These are phyloP conservation scores for Dioscorea dumetorum DNA, from an alignment of 106 monocot genomes.

Conservation along the genomic window DNA sequence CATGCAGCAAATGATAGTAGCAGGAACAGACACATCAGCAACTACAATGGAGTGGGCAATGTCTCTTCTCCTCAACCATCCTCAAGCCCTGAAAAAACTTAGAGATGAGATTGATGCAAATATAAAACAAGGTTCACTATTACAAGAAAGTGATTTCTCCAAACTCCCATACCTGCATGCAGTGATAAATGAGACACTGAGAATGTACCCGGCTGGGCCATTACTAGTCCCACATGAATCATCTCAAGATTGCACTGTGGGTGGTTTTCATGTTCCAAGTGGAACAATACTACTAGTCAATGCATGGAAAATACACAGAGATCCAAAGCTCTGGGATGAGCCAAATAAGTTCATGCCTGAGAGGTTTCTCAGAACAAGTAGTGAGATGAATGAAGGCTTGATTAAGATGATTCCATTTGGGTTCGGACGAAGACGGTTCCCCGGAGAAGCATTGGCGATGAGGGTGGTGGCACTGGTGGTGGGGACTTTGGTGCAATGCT, in stretches of 20 bases:
- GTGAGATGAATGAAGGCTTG: too few relatives aligned
- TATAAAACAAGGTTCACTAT: slow-evolving; percentile 5
- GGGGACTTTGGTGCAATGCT: slow-evolving; percentile 29
- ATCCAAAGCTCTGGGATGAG: slow-evolving; percentile 13
- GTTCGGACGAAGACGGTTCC: slow-evolving; percentile 20
- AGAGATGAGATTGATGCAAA: slow-evolving; percentile 12
- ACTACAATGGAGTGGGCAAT: slow-evolving; percentile 32
- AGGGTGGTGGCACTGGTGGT: slow-evolving; percentile 9
- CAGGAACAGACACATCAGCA: slow-evolving; percentile 22
- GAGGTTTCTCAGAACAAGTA: too few relatives aligned
- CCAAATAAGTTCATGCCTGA: slow-evolving; percentile 17
- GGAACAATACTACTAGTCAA: slow-evolving; percentile 28
- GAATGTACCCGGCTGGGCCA: slow-evolving; percentile 18
- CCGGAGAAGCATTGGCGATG: slow-evolving; percentile 14
- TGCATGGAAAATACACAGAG: slow-evolving; percentile 15
- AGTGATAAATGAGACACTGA: slow-evolving; percentile 26
- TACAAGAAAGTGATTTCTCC: slow-evolving; percentile 16
- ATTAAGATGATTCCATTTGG: background rate
- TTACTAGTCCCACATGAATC: slow-evolving; percentile 29
- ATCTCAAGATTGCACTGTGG: slow-evolving; percentile 2
- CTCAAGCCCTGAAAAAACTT: slow-evolving; percentile 12
- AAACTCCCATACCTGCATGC: slow-evolving; percentile 26
- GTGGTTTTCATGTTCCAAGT: slow-evolving; percentile 11
- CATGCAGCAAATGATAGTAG: slow-evolving; percentile 6
- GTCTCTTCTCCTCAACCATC: slow-evolving; percentile 30